phyloP scores from a whole-genome alignment of 768 basidiomycete species.

The Leccinum fibrillosum region DNA sequence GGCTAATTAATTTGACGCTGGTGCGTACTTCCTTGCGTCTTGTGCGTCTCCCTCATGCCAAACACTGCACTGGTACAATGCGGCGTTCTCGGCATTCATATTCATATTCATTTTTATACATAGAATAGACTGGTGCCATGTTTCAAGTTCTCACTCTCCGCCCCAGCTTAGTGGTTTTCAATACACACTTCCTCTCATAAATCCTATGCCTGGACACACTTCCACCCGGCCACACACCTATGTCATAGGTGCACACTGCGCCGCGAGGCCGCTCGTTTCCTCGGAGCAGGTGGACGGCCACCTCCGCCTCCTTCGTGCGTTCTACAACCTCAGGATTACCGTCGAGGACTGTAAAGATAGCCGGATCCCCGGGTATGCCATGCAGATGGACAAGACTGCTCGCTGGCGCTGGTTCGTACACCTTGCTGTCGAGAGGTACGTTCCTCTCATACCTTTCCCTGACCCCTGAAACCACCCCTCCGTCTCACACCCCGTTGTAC shows the following conservation, averaged over 20 bases:
- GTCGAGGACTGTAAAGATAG: slow-evolving; percentile 30
- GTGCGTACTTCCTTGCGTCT: not conserved
- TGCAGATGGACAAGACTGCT: slow-evolving; percentile 22
- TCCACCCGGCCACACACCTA: slow-evolving; percentile 5
- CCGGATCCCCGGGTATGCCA: slow-evolving; percentile 25
- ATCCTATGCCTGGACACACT: not conserved
- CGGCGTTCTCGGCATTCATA: not conserved
- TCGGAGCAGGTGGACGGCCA: slow-evolving; percentile 33
- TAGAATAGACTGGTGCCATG: slow-evolving; percentile 3
- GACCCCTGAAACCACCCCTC: not conserved
- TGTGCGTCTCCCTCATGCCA: not conserved
- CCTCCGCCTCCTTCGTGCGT: slow-evolving; percentile 33
- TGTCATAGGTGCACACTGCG: slow-evolving; percentile 18
- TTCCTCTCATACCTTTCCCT: not conserved
- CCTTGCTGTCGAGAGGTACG: slow-evolving; percentile 37
- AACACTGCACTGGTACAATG: slow-evolving; percentile 8
- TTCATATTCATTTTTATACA: slow-evolving; percentile 7
- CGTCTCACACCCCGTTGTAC: not conserved
- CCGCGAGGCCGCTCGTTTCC: slow-evolving; percentile 29
- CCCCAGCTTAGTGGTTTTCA: not conserved
- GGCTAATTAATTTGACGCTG: not conserved
- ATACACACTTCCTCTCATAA: not conserved
- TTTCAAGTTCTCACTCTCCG: not conserved
- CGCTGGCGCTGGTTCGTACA: slow-evolving; percentile 41
- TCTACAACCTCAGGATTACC: slow-evolving; percentile 26